Evolutionary conservation across 257 asterid genomes (phyloP), one percentile per base, ranked within the genome.

Genomic region (Parsonsia alboflavescens): DNA sequence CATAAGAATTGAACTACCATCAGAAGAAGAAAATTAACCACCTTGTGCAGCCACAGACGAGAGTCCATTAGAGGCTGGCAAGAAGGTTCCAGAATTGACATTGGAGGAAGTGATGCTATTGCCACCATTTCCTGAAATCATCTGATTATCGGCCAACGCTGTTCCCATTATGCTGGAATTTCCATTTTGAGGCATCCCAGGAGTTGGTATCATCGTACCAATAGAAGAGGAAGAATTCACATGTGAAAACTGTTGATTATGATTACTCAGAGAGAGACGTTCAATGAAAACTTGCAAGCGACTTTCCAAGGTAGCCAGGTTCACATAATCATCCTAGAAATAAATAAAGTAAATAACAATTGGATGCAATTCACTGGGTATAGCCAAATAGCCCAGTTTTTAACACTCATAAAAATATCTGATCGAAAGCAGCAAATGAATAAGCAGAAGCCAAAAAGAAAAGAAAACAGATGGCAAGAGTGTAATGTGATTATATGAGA

Each of bases 171-270:
- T 70, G 84, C 81, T 85, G 19, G 91, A 72, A 82, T 86, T 90
- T 73, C 86, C 92, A 84, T 86, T 73, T 81, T 89, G 97, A 69
- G 88, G 82, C 85, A 90, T 84, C 44, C 99, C 98, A 67, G 99
- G 99, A 68, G 98, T 95, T 75, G 99, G 99, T 76, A 95, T 95
- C 99, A 95, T 95, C 58, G 96, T 88, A 73, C 96, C 93, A 71
- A 87, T 57, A 72, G 97, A 82, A 52, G 93, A 83, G 36, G 94
- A 83, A 54, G 96, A 77, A 88, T 79, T 89, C 54, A 83, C 80
- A 72, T 86, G 93, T 64, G 91, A 64, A 75, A 84, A 81, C 78
- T 86, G 98, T 75, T 88, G 96, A 79, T 73, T 86, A 16, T 88
- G 96, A 85, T 86, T 90, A 80, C 63, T 86, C 80, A 79, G 48